A percentile compares a stretch with the other conserved stretches of the same genome.
Conservation (phyloP, 441 rosid genomes). For the Corymbia citriodora region DNA sequence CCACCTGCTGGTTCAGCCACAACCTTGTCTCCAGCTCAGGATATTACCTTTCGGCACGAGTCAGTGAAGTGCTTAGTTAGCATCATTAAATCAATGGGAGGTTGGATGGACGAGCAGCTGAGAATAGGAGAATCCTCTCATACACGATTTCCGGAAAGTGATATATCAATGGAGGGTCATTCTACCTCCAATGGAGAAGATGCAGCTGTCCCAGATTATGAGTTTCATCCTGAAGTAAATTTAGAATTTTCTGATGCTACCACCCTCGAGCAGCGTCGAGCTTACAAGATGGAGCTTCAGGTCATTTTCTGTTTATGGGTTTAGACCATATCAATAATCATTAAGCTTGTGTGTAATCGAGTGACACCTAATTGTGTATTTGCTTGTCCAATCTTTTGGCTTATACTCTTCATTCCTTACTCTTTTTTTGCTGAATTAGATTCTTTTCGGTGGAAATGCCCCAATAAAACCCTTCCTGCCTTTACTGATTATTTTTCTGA, state of each 20-base stretch:
- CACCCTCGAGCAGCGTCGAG: slow-evolving; percentile 87
- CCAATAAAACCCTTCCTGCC: background rate
- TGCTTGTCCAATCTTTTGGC: background rate
- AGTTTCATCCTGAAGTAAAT: slow-evolving; percentile 58
- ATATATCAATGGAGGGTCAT: slow-evolving; percentile 44
- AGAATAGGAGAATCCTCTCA: slow-evolving; percentile 51
- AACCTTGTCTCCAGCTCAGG: slow-evolving; percentile 80
- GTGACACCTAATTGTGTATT: background rate
- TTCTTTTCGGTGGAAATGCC: background rate
- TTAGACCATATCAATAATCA: background rate
- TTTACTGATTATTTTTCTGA: slow-evolving; percentile 27
- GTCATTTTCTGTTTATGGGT: slow-evolving; percentile 18
- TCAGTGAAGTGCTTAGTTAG: slow-evolving; percentile 94
- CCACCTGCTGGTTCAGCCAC: slow-evolving; percentile 94
- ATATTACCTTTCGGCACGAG: slow-evolving; percentile 87
- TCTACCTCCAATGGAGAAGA: slow-evolving; percentile 59
- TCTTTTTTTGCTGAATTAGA: background rate
- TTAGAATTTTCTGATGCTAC: slow-evolving; percentile 79
- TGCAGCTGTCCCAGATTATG: slow-evolving; percentile 51
- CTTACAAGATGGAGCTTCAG: slow-evolving; percentile 97
- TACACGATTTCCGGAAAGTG: slow-evolving; percentile 50
- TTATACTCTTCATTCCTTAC: background rate
- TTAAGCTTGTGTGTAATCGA: background rate
- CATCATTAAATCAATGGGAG: slow-evolving; percentile 88
- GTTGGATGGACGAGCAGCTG: slow-evolving; percentile 92